Percentiles rank a stretch among this genome's conserved stretches.
Evolutionary conservation across 2,329 filamentous ascomycete genomes (phyloP).

Genomic region (Ascochyta clinopodiicola): DNA sequence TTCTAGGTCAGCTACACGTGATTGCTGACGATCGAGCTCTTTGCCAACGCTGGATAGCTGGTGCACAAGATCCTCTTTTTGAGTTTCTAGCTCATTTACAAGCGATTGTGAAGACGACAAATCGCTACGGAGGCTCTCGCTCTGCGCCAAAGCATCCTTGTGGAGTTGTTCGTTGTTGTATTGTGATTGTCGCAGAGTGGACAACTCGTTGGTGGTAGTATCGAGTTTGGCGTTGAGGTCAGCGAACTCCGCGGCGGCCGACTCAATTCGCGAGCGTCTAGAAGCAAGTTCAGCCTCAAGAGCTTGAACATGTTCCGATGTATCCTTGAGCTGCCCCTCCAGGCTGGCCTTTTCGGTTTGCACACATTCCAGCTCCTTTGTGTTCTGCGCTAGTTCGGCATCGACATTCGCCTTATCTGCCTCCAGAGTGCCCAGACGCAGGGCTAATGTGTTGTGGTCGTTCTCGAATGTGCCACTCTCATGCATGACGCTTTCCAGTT

Average conservation of each 20-base stretch:
- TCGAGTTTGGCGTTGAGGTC: slow-evolving; percentile 27
- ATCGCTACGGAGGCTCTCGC: slow-evolving; percentile 22
- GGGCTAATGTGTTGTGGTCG: slow-evolving; percentile 5
- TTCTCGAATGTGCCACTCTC: slow-evolving; percentile 8
- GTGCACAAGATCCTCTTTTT: slow-evolving; percentile 25
- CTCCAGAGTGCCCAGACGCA: slow-evolving; percentile 11
- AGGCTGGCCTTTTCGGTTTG: slow-evolving; percentile 5
- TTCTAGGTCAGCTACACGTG: slow-evolving; percentile 26
- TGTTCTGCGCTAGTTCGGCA: slow-evolving; percentile 5
- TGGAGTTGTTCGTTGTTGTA: slow-evolving; percentile 13
- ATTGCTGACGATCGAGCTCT: slow-evolving; percentile 23
- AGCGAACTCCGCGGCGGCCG: slow-evolving; percentile 26
- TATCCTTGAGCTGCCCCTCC: slow-evolving; percentile 16
- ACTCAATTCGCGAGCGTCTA: slow-evolving; percentile 21
- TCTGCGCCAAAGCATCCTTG: slow-evolving; percentile 10
- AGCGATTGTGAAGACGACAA: slow-evolving; percentile 23
- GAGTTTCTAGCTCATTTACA: slow-evolving; percentile 25
- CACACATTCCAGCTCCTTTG: slow-evolving; percentile 9
- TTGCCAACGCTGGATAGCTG: slow-evolving; percentile 20
- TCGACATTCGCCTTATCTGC: slow-evolving; percentile 10
- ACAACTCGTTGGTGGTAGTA: slow-evolving; percentile 3
- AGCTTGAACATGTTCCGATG: slow-evolving; percentile 7
- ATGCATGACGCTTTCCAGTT: slow-evolving; percentile 7
- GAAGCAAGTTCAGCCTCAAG: slow-evolving; percentile 27
- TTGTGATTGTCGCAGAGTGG: background rate